phyloP scores from a whole-genome alignment of 2,329 filamentous ascomycete species.

The Zasmidium cellare region DNA sequence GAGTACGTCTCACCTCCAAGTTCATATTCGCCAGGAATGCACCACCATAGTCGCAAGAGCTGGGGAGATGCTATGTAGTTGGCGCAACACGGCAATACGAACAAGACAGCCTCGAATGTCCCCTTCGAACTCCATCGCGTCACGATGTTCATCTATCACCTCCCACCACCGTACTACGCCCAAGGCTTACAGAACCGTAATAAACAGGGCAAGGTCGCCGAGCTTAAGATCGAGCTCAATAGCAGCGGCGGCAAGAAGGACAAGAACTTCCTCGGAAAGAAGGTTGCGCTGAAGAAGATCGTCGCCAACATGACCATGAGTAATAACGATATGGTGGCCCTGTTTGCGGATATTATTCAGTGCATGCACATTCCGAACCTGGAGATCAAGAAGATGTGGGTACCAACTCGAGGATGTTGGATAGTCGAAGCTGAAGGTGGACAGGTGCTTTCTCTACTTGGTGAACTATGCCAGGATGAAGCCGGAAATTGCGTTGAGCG shows the following conservation, averaged over 20 bases:
- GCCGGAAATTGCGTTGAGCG: conserved; percentile 90
- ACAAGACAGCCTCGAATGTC: too few species aligned
- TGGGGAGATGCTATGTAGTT: background rate
- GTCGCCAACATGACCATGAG: conserved; percentile 99
- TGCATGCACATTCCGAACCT: conserved; percentile 94
- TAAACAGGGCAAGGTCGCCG: conserved; percentile 94
- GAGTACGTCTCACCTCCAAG: conserved; percentile 62
- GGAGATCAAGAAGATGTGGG: conserved; percentile 99
- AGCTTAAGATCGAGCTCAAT: conserved; percentile 84
- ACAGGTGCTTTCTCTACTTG: conserved; percentile 93
- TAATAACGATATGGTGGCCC: conserved; percentile 98
- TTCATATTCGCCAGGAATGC: background rate
- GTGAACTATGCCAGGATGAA: conserved; percentile 97
- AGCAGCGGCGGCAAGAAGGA: conserved; percentile 89
- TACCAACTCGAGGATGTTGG: too few species aligned
- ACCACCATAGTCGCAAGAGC: background rate
- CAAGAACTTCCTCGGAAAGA: conserved; percentile 92
- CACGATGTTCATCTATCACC: conserved; percentile 40
- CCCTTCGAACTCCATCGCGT: background rate
- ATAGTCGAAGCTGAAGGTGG: background rate
- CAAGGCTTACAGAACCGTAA: conserved; percentile 21
- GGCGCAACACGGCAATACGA: too few species aligned
- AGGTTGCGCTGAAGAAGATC: conserved; percentile 98
- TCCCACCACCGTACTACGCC: conserved; percentile 20
- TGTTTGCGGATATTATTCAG: conserved; percentile 91